Evolutionary conservation across 2,329 filamentous ascomycete genomes (phyloP), one percentile per base, ranked within the genome.

Genomic region (Chaetomium sp.): DNA sequence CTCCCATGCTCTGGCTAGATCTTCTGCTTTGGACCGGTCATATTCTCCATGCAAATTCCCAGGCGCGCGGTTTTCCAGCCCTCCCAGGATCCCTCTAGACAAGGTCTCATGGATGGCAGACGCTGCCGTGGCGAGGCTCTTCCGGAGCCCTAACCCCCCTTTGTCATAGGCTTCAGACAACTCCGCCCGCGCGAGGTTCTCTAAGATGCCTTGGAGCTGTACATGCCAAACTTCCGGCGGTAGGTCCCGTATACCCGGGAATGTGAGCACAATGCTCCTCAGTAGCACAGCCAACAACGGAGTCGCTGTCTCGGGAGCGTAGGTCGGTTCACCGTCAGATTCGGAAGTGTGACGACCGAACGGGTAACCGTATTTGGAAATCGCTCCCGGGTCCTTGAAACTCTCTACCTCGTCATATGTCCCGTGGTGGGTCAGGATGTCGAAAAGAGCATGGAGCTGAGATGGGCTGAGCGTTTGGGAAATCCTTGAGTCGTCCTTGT

Each of bases 101-200:
- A 88, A 72, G 65, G 85, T 83, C 70, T 91, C 88, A 53, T 89
- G 76, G 55, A 91, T 69, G 6, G 82, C 81, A 38, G 86, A 86
- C 8, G 84, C 78, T 0, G 85, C 87, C 6, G 88, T 89, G 0
- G 88, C 82, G 49, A 92, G 71, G 19, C 86, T 88, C 72, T 90
- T 91, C 51, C 88, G 77, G 57, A 85, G 84, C 0, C 88, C 88
- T 61, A 92, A 71, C 0, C 82, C 77, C 11, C 86, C 88, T 69
- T 90, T 90, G 68, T 92, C 88, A 65, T 91, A 92, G 67, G 86
- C 90, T 69, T 92, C 88, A 1, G 86, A 90, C 36, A 92, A 73
- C 50, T 89, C 82, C 1, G 83, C 86, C 36, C 84, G 78, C 7
- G 79, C 84, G 53, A 92, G 73, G 64, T 82, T 77, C 62, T 74